phyloP scores from a whole-genome alignment of 2,329 filamentous ascomycete genomes.

The Colletotrichum gloeosporioides region DNA sequence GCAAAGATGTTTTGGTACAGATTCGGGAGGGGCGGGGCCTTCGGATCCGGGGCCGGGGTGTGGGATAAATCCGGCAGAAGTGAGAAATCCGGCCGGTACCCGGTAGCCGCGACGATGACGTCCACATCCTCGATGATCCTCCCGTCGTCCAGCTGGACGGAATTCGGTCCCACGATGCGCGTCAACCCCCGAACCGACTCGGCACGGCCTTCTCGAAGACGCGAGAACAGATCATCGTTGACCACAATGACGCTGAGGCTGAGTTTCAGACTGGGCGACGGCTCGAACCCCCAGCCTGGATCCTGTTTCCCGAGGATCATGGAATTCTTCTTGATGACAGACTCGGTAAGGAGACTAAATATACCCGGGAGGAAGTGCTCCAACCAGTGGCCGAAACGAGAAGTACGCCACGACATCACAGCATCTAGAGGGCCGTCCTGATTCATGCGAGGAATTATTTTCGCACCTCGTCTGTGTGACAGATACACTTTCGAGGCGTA shows the following conservation, averaged over 20 bases:
- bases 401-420: slow-evolving; percentile 25
- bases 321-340: background rate
- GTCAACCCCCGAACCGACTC: background rate
- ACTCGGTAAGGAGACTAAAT: background rate
- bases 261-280: background rate
- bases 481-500: slow-evolving; percentile 26
- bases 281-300: background rate
- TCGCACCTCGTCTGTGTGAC: slow-evolving; percentile 26
- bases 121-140: slow-evolving; percentile 30
- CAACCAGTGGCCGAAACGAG: slow-evolving; percentile 21
- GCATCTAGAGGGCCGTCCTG: slow-evolving; percentile 25
- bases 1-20: slow-evolving; percentile 53
- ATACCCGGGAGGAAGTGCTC: slow-evolving; percentile 20
- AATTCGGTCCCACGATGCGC: slow-evolving; percentile 26
- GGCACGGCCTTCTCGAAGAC: background rate
- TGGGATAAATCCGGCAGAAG: slow-evolving; percentile 29
- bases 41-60: slow-evolving; percentile 28
- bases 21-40: slow-evolving; percentile 33
- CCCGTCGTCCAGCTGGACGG: slow-evolving; percentile 34
- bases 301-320: background rate
- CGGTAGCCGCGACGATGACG: slow-evolving; percentile 38
- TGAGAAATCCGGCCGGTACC: slow-evolving; percentile 36
- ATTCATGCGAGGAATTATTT: slow-evolving; percentile 25
- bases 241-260: background rate
- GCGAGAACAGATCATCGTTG: background rate